Evolutionary conservation across 768 basidiomycete genomes (phyloP), one percentile per base, ranked within the genome.

Genomic region (Suillus variegatus): DNA sequence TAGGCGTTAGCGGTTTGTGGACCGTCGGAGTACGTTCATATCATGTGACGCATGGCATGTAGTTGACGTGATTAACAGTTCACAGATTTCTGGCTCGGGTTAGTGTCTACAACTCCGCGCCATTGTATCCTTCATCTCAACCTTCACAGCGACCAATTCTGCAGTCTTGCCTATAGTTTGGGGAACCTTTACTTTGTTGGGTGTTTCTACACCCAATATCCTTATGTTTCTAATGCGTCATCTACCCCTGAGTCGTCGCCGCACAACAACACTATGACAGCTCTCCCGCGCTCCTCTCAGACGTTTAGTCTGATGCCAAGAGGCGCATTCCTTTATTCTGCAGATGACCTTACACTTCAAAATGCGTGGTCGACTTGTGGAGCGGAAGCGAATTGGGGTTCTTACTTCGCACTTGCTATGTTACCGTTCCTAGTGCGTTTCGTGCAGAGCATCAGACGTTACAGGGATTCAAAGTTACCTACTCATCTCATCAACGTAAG

Each of bases 31-130:
- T 92, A 68, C 71, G 64, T 67, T 41, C 16, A 36, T 36, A 58
- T 43, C 28, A 54, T 38, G 60, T 44, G 56, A 60, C n/a, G 35
- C 12, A 40, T 35, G 49, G 16, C 47, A 32, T 60, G 38, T 70
- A 40, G 65, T 66, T 66, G 66, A 69, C 60, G 38, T 20, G 43
- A 35, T 58, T 52, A 56, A 1, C 64, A 92, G 88, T 95, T 95
- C 74, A 78, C 88, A 18, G 93, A 94, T 81, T 93, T 94, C 86
- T 95, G 93, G 93, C 82, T 94, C 74, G 93, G 92, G 91, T 92
- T 75, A 63, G 84, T 43, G 72, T 35, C 61, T 16, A 38, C 2
- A 51, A 57, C 4, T 12, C 28, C 49, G 10, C 9, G 35, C 58
- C 3, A 9, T 66, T 4, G 35, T 28, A 14, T 43, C 47, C 12